Evolutionary conservation across 2,329 filamentous ascomycete species (phyloP), one percentile per base, ranked within the genome.

Genomic region (Exophiala sideris): DNA sequence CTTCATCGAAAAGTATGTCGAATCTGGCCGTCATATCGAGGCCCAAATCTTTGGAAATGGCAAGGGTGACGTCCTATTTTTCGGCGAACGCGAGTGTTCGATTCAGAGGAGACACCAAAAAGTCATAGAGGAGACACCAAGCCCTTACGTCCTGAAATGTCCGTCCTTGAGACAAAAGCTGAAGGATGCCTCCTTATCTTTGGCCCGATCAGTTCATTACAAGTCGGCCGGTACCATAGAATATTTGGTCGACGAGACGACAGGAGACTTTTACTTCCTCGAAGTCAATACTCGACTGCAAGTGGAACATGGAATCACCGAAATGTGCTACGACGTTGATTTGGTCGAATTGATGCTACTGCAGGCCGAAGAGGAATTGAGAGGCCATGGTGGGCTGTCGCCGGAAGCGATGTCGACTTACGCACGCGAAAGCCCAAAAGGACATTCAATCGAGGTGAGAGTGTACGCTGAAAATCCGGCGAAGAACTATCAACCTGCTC

Each of bases 201-300:
- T 83, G 16, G 78, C 79, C 0, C 73, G 76, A 58, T 76, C 73
- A 0, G 73, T 80, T 50, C 70, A 73, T 3, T 95, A 96, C 65
- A 86, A 87, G n/a, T 89, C 87, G 7, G 90, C 89, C 8, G 91
- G 91, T 2, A 96, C 91, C 0, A 87, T 96, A 14, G 91, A 96
- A 71, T 95, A 91, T 66, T 87, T 96, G 40, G 85, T 95, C 4
- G 90, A 96, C 70, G 88, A 90, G 67, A 83, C 89, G 63, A 85
- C 83, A 6, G 87, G 85, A 46, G 81, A 86, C 40, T 95, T 94
- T 70, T 96, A 79, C 70, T 82, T 82, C 57, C 67, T 82, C 0
- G 79, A 82, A 61, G 80, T 82, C 77, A 82, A 82, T 59, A 81
- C 79, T 1, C 69, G 79, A 47, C 68, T 82, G 1, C 79, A 83